Evolutionary conservation across 1,284 basidiomycete species (phyloP), one percentile per base, ranked within the genome.

Genomic region (Cryptococcus sp.): DNA sequence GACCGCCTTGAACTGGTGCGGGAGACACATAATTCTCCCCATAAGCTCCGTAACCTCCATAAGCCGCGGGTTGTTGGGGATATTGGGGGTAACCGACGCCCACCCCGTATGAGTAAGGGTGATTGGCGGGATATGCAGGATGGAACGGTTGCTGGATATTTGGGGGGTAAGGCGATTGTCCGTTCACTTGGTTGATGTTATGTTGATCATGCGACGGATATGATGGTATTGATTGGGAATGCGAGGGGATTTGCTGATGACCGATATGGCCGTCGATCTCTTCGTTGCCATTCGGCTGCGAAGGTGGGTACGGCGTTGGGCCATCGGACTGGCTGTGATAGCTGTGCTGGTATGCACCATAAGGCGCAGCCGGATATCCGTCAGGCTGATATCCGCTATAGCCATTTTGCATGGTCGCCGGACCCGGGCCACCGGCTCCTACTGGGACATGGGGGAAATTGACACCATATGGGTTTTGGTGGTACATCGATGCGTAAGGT

Each of bases 391-490:
- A 62, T 3, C 54, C 60, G 16, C 62, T 64, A 57, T 71, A 75
- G 4, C 66, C 71, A 55, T 75, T 75, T 62, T 77, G 75, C 71
- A 77, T 73, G 1, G 73, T 75, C 41, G 64, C 70, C 2, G 74
- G 74, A 17, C 75, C 75, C 2, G 75, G 73, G 8, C 70, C 68
- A 6, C 71, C 74, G 25, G 48, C 57, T 19, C 54, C 48, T 60
- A 67, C 51, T 53, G 64, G 57, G 54, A 69, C 48, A 42, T 56
- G 41, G 38, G 57, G 52, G 48, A 50, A 50, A 54, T 60, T 53
- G 19, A 38, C 38, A 15, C 47, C 53, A 41, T 57, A 54, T 16
- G 40, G 47, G 20, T 56, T 50, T 22, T 56, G 61, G 6, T 49
- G 58, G 23, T 57, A 57, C 8, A 59, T 31, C n/a, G 54, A 54